Evolutionary conservation across 2,329 filamentous ascomycete species (phyloP).

Genomic region (Venturia effusa): DNA sequence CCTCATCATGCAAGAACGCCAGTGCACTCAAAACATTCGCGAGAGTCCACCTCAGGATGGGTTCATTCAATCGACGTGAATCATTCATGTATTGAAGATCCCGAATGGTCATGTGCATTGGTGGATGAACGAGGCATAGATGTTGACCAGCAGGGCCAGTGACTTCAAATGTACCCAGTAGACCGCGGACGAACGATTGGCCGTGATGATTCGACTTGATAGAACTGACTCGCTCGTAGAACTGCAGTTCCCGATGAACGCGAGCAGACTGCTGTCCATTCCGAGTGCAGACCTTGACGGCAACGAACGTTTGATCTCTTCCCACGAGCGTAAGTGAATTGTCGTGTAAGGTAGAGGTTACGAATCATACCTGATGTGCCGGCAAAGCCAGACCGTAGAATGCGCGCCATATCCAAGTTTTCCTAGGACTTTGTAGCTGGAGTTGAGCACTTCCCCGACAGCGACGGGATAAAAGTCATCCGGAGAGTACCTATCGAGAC

Average conservation of each 20-base stretch:
- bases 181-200: not conserved
- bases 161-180: not conserved
- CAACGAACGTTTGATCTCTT: not conserved
- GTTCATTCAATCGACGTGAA: not conserved
- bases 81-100: not conserved
- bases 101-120: not conserved
- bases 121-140: not conserved
- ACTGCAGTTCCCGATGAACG: not conserved
- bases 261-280: not conserved
- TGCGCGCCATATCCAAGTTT: not conserved
- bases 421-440: constrained; percentile 24
- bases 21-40: not conserved
- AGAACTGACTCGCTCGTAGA: not conserved
- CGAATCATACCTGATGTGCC: not conserved
- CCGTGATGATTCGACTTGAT: not conserved
- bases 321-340: not conserved
- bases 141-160: not conserved
- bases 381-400: not conserved
- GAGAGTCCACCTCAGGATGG: not conserved
- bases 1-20: not conserved
- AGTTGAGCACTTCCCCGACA: constrained; percentile 26
- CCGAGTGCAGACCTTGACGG: not conserved
- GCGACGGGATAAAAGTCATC: constrained; percentile 27
- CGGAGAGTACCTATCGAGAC: not conserved
- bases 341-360: too few species aligned